Base-by-base conservation (phyloP, 768 basidiomycete species). In the Termitomyces titanicus region DNA sequence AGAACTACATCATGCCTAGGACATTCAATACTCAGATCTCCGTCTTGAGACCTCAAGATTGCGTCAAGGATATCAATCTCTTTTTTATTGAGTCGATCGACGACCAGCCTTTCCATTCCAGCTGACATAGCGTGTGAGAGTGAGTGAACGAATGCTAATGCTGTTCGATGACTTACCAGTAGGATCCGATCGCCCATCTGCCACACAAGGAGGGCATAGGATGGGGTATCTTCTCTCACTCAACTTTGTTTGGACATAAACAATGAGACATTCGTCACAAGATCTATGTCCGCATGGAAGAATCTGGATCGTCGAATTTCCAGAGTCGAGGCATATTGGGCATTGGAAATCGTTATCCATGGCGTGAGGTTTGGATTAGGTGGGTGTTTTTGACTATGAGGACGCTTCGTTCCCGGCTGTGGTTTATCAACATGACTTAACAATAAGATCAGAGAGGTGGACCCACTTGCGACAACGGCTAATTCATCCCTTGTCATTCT, bases 161-260 rank as follows among this genome's bases (percentile, higher is more conserved):
- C 13, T n/a, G 6, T 27, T 40, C 31, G 17, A 10, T 0, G 18
- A 37, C 43, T 45, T 24, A 53, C 43, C 40, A 29, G 51, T 33
- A 18, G 27, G 34, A 12, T 11, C 22, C 22, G 31, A 17, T 42
- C 7, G 18, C 6, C 4, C 15, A 7, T 68, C 62, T 15, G 71
- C 66, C 13, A 72, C 66, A 58, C 87, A 88, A 33, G 75, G 63
- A 0, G 86, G 85, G 64, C 87, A 88, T 10, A 78, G 62, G 33
- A 88, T 78, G 3, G 87, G 86, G 50, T 77, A 86, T 9, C 75
- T 75, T 47, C 74, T 76, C 38, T 80, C 81, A 9, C 72, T 70
- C 15, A 88, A 70, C 67, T 78, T 79, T 4, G 74, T 67, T 25
- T 58, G 60, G 12, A 80, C 67, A 50, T 78, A 74, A 2, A 51